A percentile compares a stretch with the other conserved stretches of the same genome.
These are phyloP conservation scores for Epichloe baconii DNA, from an alignment of 2,329 filamentous ascomycete species.

Conservation along the genomic window DNA sequence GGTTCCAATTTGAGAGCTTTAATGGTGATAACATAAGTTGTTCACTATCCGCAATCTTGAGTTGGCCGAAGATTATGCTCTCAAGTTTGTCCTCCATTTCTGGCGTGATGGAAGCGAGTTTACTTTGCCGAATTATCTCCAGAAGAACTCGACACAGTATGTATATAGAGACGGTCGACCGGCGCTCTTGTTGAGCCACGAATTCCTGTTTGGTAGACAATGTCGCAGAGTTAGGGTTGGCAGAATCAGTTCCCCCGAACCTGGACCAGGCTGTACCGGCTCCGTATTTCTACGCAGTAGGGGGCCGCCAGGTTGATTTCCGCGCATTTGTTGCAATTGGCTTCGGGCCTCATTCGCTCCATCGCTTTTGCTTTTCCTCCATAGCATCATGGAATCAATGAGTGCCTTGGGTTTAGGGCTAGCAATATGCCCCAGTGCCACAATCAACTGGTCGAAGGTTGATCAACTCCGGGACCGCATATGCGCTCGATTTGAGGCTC, in stretches of 20 bases:
- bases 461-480: conserved; percentile 81
- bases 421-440: conserved; percentile 85
- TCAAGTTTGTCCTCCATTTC: conserved; percentile 94
- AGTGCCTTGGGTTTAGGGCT: conserved; percentile 87
- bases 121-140: conserved; percentile 87
- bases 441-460: conserved; percentile 86
- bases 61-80: conserved; percentile 90
- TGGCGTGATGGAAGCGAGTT: conserved; percentile 63
- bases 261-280: conserved; percentile 37
- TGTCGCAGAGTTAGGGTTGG: conserved; percentile 23
- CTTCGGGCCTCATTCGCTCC: conserved; percentile 57
- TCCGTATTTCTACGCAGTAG: conserved; percentile 64
- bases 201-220: conserved; percentile 50
- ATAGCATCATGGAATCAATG: conserved; percentile 96
- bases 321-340: conserved; percentile 41
- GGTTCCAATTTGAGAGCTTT: conserved; percentile 87
- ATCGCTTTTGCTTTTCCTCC: conserved; percentile 93
- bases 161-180: conserved; percentile 90
- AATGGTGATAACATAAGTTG: conserved; percentile 65
- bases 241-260: conserved; percentile 15
- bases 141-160: conserved; percentile 87
- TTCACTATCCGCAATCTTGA: conserved; percentile 78
- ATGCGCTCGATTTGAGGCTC: conserved; percentile 79
- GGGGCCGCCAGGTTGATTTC: conserved; percentile 29
- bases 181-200: conserved; percentile 69